Evolutionary conservation across 1,139 yeast species (phyloP).

Genomic region (Suhomyces maxii): DNA sequence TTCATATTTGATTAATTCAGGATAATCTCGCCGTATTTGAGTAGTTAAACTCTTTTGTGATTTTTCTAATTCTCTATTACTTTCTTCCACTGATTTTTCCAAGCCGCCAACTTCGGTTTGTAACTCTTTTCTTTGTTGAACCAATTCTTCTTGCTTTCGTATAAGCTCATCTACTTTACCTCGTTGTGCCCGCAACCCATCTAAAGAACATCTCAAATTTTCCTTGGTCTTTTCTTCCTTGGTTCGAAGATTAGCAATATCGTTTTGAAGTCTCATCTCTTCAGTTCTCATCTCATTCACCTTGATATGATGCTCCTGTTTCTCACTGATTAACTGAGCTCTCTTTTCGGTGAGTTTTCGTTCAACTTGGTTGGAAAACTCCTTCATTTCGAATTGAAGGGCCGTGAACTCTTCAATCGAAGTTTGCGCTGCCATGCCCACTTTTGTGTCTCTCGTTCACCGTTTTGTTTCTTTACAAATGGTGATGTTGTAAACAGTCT

Average conservation of each 20-base stretch:
- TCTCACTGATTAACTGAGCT: constrained; percentile 27
- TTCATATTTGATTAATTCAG: constrained; percentile 45
- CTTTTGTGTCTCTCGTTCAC: neutral
- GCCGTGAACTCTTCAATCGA: constrained; percentile 27
- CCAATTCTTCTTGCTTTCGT: constrained; percentile 23
- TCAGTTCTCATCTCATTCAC: constrained; percentile 31
- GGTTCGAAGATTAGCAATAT: constrained; percentile 20
- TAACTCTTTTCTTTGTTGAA: constrained; percentile 23
- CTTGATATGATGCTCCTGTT: constrained; percentile 29
- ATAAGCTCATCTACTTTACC: constrained; percentile 29
- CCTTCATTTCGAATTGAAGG: constrained; percentile 32
- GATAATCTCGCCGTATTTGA: constrained; percentile 35
- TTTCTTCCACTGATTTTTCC: constrained; percentile 20
- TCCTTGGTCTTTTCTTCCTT: constrained; percentile 25
- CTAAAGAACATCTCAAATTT: constrained; percentile 20
- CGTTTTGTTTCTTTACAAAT: no score
- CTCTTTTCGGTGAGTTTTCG: constrained; percentile 26
- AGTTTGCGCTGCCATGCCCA: constrained; percentile 8
- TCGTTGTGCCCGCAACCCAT: constrained; percentile 13
- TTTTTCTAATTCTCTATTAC: constrained; percentile 21
- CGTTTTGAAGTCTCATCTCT: constrained; percentile 25
- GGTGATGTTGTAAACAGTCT: no score
- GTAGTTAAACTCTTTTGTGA: constrained; percentile 22
- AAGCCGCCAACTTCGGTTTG: constrained; percentile 28
- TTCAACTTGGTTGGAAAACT: constrained; percentile 29